phyloP scores from a whole-genome alignment of 2,329 filamentous ascomycete genomes.

The Xylaria sp. region DNA sequence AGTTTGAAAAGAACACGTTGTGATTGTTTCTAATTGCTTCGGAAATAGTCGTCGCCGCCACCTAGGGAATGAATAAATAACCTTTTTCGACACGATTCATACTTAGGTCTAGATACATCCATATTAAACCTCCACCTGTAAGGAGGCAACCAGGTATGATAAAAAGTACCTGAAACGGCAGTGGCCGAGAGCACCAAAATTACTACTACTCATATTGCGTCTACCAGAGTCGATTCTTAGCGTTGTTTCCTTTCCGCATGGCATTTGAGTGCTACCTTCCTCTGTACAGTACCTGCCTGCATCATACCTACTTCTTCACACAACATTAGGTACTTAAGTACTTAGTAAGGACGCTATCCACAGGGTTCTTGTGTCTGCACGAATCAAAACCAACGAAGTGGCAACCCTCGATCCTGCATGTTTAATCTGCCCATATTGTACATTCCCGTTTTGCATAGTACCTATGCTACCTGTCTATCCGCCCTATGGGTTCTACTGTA shows the following conservation, averaged over 20 bases:
- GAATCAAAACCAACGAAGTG: conserved; percentile 18
- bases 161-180: too few species aligned
- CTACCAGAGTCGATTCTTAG: not conserved
- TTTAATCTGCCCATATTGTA: not conserved
- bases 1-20: conserved; percentile 42
- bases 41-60: not conserved
- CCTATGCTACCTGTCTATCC: not conserved
- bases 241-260: not conserved
- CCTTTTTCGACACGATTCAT: conserved; percentile 1
- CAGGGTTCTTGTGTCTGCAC: conserved; percentile 6
- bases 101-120: too few species aligned
- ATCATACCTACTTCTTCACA: not conserved
- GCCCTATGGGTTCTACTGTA: conserved; percentile 11
- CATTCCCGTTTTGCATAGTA: conserved; percentile 15
- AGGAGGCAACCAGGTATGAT: too few species aligned
- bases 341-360: not conserved
- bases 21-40: conserved; percentile 11
- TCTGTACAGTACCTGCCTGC: not conserved
- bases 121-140: too few species aligned
- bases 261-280: not conserved
- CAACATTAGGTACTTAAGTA: not conserved
- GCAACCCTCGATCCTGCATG: conserved; percentile 23
- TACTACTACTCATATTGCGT: not conserved
- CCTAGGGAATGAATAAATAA: not conserved
- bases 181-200: not conserved